A percentile compares a stretch with the other conserved stretches of the same genome.
These are phyloP conservation scores for Drechslerella stenobrocha DNA, from an alignment of 2,329 filamentous ascomycete genomes.

Conservation along the genomic window DNA sequence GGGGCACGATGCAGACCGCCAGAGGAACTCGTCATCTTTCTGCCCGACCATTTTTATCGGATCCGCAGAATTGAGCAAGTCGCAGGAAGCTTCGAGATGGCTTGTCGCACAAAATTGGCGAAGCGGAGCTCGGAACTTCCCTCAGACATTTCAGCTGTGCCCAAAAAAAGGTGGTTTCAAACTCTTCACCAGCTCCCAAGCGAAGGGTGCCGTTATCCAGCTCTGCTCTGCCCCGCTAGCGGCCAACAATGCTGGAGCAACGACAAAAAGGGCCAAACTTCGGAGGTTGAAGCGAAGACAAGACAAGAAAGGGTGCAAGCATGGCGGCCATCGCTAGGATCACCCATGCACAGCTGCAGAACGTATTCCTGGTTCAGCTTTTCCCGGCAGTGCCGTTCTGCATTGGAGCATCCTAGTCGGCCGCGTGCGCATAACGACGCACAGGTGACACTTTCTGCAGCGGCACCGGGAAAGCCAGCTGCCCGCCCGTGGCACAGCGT, in stretches of 20 bases:
- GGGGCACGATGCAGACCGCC: conserved; percentile 1
- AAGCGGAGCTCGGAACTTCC: conserved; percentile 8
- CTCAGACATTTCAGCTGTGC: background rate
- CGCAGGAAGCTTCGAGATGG: conserved; percentile 13
- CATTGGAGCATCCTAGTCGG: conserved; percentile 20
- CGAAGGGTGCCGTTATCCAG: background rate
- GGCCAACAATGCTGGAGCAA: conserved; percentile 1
- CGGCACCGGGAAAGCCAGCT: conserved; percentile 37
- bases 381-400: conserved; percentile 16
- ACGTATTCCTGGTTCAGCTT: conserved; percentile 12
- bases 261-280: conserved; percentile 20
- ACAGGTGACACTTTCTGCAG: conserved; percentile 18
- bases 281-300: conserved; percentile 18
- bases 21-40: conserved; percentile 16
- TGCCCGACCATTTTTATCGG: background rate
- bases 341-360: conserved; percentile 38
- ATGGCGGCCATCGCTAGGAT: conserved; percentile 17
- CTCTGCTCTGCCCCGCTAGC: background rate
- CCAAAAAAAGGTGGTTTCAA: background rate
- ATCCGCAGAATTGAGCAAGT: background rate
- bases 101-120: background rate
- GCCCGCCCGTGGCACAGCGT: conserved; percentile 18
- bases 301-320: conserved; percentile 7
- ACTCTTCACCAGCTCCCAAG: background rate
- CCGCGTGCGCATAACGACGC: conserved; percentile 16